Conservation (phyloP, 1,284 basidiomycete genomes). For the Mycosarcoma mackinlayi region DNA sequence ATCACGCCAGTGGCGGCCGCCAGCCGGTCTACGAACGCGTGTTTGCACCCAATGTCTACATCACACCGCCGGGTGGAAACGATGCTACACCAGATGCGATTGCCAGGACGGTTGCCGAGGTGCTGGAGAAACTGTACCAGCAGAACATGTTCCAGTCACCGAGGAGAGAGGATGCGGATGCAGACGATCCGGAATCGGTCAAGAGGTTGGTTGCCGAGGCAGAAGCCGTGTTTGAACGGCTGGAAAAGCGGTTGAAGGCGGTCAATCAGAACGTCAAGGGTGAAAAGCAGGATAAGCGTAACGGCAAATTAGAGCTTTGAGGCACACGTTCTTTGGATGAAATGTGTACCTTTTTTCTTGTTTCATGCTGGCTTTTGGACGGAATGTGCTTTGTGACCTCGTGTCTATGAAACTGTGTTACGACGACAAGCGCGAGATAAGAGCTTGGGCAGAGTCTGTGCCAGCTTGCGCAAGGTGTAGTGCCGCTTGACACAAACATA, state of each 20-base stretch:
- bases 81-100: conserved; percentile 57
- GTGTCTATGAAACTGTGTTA: too few species aligned
- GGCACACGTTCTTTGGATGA: neutral
- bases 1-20: neutral
- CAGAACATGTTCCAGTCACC: conserved; percentile 7
- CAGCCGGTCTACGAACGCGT: conserved; percentile 23
- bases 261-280: conserved; percentile 7
- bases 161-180: neutral
- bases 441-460: too few species aligned
- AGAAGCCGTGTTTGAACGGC: conserved; percentile 72
- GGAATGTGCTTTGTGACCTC: too few species aligned
- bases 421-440: too few species aligned
- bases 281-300: neutral
- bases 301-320: conserved; percentile 25
- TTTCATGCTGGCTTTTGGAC: too few species aligned
- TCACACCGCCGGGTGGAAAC: conserved; percentile 37
- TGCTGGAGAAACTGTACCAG: conserved; percentile 63
- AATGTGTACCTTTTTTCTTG: neutral
- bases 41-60: conserved; percentile 46
- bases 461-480: too few species aligned
- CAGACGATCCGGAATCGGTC: conserved; percentile 73
- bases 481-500: too few species aligned
- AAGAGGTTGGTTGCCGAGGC: conserved; percentile 27
- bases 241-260: conserved; percentile 69
- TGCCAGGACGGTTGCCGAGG: conserved; percentile 64